Evolutionary conservation across 371 early-diverging fungal genomes (phyloP), one percentile per base, ranked within the genome.

Genomic region (Syncephalastrum sp.): DNA sequence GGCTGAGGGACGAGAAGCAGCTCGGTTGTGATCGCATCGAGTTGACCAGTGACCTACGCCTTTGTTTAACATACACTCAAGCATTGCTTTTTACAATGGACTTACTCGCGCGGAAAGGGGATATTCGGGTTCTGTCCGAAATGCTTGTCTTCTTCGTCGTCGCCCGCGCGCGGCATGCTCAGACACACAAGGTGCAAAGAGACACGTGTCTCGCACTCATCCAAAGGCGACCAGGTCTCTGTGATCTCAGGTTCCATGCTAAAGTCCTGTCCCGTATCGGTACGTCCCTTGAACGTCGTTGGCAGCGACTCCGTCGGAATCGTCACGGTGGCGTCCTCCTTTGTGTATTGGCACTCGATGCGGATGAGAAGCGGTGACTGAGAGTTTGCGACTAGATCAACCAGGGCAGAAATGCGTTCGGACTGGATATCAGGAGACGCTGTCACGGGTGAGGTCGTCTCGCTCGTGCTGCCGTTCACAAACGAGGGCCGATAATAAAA

Each of bases 401-500:
- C 71, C 17, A 85, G 52, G 2, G 56, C 61, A 27, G 82, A 71
- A 23, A 75, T 74, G 12, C 38, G n/a, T 71, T 69, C 21, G 62
- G 63, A 27, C 69, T 43, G 10, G 38, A 50, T 12, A n/a, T 54
- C 48, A 13, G 4, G 21, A 24, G 57, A 48, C 2, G 29, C 54
- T 45, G 21, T 23, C 14, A 21, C 46, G 7, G 41, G 38, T 21
- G 42, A 23, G 46, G 72, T 76, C 21, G 70, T 69, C 38, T 33
- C 38, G 38, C 8, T 33, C 12, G 38, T 12, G 12, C 38, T 33
- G 10, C 38, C 38, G 8, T 33, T 33, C 12, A 33, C 38, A 29
- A 86, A 61, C 0, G 66, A 56, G 2, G 90, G 88, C n/a, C 83
- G 82, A 57, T 82, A 91, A 57, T 84, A 91, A 59, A 84, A 89